Evolutionary conservation across 2,329 filamentous ascomycete species (phyloP), one percentile per base, ranked within the genome.

Genomic region (Dactylonectria macrodidyma): DNA sequence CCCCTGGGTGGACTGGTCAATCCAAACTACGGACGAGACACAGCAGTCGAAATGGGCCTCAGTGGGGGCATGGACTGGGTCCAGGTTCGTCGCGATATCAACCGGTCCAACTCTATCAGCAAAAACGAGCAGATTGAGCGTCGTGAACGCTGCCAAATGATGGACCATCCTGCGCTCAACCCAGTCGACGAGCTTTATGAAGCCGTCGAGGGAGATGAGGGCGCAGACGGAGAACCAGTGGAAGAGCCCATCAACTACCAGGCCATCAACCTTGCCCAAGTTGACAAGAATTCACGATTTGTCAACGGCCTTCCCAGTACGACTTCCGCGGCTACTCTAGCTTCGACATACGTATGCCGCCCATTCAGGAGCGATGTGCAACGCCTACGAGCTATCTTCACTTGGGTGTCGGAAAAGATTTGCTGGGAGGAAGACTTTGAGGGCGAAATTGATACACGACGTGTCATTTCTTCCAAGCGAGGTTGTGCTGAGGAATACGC

Each of bases 281-380:
- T 99, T 1, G 96, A 99, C 84, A 99, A 99, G 82, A 97, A 95
- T 77, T 93, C 95, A 5, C 91, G 96, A 1, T 99, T 98, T 80
- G 88, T 98, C 70, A 93, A 90, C 77, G 94, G 89, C 73, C 85
- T 97, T 16, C 95, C 95, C 1, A 90, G 93, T 0, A 92, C 92
- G 82, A 94, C 93, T 1, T 97, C 93, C 16, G 91, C 95, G 0
- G 89, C 92, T 30, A 93, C 92, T 34, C 85, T 99, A 16, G 95
- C 96, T 0, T 96, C 96, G 65, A 94, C 92, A 1, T 97, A 97
- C 78, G 91, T 99, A 11, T 99, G 97, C 78, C 90, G 96, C 33
- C 97, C 96, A 0, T 97, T 98, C 80, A 89, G 95, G 67, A 98
- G 94, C 80, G 95, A 98, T 75, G 94, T 98, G 1, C 96, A 99